phyloP scores from a whole-genome alignment of 441 rosid species.

The Daphne laureola region DNA sequence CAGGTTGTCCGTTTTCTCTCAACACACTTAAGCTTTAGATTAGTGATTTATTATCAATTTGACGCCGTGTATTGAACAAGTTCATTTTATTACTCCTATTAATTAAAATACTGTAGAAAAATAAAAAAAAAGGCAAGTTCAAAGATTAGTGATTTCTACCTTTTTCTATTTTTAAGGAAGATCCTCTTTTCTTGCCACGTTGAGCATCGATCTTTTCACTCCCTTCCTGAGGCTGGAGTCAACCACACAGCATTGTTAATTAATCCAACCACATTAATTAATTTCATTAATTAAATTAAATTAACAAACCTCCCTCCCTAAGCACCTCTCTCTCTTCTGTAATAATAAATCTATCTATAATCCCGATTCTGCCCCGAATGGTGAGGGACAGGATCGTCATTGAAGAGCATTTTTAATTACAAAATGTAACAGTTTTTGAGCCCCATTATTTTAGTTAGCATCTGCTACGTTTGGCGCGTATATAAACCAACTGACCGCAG shows the following conservation, averaged over 20 bases:
- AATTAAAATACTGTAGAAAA: not conserved
- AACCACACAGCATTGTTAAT: slow-evolving; percentile 5
- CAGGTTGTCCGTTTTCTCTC: no score
- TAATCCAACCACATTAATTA: no score
- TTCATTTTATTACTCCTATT: no score
- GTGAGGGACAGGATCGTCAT: not conserved
- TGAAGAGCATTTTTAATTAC: slow-evolving; percentile 3
- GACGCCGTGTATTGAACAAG: no score
- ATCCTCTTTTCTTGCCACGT: slow-evolving; percentile 19
- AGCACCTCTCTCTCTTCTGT: slow-evolving; percentile 3
- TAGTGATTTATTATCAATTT: no score
- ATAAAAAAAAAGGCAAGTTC: not conserved
- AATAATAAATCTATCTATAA: slow-evolving; percentile 2
- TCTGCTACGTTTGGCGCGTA: slow-evolving; percentile 58
- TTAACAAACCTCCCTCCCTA: slow-evolving; percentile 1
- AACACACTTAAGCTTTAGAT: no score
- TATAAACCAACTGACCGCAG: slow-evolving; percentile 38
- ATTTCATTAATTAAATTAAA: no score
- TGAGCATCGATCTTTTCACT: not conserved
- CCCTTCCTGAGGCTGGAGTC: slow-evolving; percentile 6
- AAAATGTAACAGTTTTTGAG: not conserved
- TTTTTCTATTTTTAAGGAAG: slow-evolving; percentile 21
- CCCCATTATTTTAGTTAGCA: slow-evolving; percentile 14
- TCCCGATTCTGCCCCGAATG: slow-evolving; percentile 5
- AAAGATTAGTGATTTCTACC: not conserved